Evolutionary conservation across 2,329 filamentous ascomycete genomes (phyloP), one percentile per base, ranked within the genome.

Genomic region (Diplodia seriata): DNA sequence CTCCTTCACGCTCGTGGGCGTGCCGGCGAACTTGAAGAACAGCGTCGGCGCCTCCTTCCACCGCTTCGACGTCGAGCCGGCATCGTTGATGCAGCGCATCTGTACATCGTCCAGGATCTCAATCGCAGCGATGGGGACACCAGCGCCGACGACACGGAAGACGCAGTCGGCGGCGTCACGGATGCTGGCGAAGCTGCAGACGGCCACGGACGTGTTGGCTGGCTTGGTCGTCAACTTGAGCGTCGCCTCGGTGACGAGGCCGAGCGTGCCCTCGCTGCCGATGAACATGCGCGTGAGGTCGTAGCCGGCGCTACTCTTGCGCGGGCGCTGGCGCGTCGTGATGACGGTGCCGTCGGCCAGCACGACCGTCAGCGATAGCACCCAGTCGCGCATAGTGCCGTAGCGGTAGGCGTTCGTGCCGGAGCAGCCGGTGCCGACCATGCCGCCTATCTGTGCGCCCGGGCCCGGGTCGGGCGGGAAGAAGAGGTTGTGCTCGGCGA

Each of bases 341-440:
- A 97, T 90, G 63, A 97, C 81, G 1, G 93, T 97, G 61, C 93
- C 93, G 78, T 97, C 94, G 20, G 93, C 93, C 73, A 97, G 85
- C 12, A 97, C 93, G 4, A 97, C 92, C 0, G 93, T 97, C 72
- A 97, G 81, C 66, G 87, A 91, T 26, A 97, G 81, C 14, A 97
- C 94, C 93, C 93, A 97, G 76, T 97, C 93, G 70, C 92, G 89
- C 93, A 97, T 97, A 2, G 93, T 97, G 70, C 93, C 94, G 78
- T 97, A 97, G 68, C 93, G 86, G 81, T 96, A 97, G 18, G 93
- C 90, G 77, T 97, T 97, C 15, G 93, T 97, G 69, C 93, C 93
- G 18, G 78, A 88, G 78, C 90, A 92, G 65, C 89, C 90, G 0
- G 91, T 93, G 26, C 90, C 91, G 40, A 93, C 87, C 91, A 93